Percentiles rank a stretch among this genome's conserved stretches.
These are phyloP conservation scores for Marasmius fiardii DNA, from an alignment of 1,284 basidiomycete genomes.

Conservation along the genomic window DNA sequence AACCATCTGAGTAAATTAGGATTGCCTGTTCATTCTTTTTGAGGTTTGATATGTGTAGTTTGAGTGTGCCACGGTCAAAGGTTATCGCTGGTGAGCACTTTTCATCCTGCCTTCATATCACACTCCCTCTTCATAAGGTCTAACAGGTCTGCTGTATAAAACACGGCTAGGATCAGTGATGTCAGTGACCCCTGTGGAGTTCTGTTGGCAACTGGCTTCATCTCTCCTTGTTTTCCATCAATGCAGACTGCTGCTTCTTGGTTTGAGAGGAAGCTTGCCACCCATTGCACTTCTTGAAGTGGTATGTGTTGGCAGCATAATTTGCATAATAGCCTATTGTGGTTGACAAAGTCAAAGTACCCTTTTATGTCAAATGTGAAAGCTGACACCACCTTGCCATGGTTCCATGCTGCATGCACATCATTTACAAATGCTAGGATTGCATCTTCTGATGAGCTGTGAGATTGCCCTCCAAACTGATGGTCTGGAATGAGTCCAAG, in stretches of 20 bases:
- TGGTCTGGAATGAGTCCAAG: slow-evolving; percentile 18
- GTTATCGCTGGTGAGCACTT: too few species aligned
- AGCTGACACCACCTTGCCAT: slow-evolving; percentile 18
- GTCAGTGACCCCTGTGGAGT: slow-evolving; percentile 23
- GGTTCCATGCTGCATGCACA: slow-evolving; percentile 22
- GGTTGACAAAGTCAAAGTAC: slow-evolving; percentile 28
- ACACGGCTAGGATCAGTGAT: slow-evolving; percentile 20
- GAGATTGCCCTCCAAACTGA: slow-evolving; percentile 24
- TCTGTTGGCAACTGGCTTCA: slow-evolving; percentile 20
- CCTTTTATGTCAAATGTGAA: slow-evolving; percentile 28
- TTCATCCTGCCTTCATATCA: too few species aligned
- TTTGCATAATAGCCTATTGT: slow-evolving; percentile 11
- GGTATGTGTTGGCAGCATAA: slow-evolving; percentile 13
- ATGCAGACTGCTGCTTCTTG: slow-evolving; percentile 22
- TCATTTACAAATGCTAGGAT: slow-evolving; percentile 22
- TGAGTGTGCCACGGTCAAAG: too few species aligned
- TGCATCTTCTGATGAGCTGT: slow-evolving; percentile 22
- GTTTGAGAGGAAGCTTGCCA: slow-evolving; percentile 15
- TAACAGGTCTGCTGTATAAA: slow-evolving; percentile 19
- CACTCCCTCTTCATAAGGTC: slow-evolving; percentile 13
- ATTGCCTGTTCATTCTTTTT: too few species aligned
- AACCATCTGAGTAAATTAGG: too few species aligned
- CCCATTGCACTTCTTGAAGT: slow-evolving; percentile 14
- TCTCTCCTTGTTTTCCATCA: slow-evolving; percentile 17
- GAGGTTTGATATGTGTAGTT: too few species aligned